Conservation (phyloP, 352 stramenopile genomes). For the Pythium aristosporum region DNA sequence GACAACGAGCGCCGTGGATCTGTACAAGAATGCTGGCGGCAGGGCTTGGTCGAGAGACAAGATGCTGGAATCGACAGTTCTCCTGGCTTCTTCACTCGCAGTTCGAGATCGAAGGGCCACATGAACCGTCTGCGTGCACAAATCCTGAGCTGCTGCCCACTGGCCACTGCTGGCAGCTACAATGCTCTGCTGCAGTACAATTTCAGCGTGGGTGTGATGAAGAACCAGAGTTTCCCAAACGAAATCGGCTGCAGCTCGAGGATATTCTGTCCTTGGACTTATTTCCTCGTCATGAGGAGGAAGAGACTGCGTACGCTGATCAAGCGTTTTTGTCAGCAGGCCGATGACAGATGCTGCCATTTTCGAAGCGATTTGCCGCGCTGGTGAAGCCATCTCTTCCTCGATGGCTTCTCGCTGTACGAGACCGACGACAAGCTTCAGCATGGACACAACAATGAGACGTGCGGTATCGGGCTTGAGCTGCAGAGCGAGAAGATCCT, state of each 20-base stretch:
- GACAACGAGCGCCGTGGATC: constrained; percentile 15
- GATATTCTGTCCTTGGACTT: background rate
- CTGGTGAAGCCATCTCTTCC: constrained; percentile 33
- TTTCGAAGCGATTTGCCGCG: constrained; percentile 18
- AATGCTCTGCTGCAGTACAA: constrained; percentile 14
- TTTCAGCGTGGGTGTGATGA: constrained; percentile 11
- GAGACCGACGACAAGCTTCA: constrained; percentile 12
- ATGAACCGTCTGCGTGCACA: constrained; percentile 11
- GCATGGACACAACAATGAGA: constrained; percentile 13
- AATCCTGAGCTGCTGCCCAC: constrained; percentile 10
- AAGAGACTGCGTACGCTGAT: background rate
- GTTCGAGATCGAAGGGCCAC: background rate
- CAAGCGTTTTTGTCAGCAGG: background rate
- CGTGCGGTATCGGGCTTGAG: constrained; percentile 6
- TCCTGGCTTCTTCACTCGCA: background rate
- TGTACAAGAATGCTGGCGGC: constrained; percentile 12
- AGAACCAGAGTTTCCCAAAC: constrained; percentile 15
- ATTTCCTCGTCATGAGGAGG: background rate
- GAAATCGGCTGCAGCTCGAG: background rate
- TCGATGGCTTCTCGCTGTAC: constrained; percentile 39
- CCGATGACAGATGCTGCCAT: background rate
- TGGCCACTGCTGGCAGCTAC: constrained; percentile 17
- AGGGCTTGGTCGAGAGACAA: constrained; percentile 29
- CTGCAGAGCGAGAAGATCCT: constrained; percentile 4
- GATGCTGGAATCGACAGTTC: background rate